Conservation (phyloP, 352 stramenopile genomes). For the Globisporangium irregulare region DNA sequence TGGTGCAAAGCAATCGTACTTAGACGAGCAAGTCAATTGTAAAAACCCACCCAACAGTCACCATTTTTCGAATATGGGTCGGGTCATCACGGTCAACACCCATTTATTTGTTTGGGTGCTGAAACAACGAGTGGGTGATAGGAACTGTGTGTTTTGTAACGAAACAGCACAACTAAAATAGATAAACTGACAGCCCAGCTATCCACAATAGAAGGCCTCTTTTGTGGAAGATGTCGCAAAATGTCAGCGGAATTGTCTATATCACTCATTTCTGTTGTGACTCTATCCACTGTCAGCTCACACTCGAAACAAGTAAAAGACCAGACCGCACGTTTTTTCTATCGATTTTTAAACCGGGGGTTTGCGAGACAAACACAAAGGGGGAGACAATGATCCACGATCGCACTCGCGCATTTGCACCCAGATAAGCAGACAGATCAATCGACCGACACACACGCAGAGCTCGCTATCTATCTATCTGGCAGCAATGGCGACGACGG, state of each 20-base stretch:
- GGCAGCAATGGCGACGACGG: not conserved
- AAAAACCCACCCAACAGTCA: not conserved
- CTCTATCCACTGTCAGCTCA: not conserved
- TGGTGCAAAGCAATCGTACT: constrained; percentile 12
- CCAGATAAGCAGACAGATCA: not conserved
- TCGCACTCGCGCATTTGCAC: not conserved
- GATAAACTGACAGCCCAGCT: no score
- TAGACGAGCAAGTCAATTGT: not conserved
- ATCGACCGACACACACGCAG: not conserved
- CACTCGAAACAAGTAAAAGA: constrained; percentile 7
- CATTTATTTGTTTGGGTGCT: not conserved
- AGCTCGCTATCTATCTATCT: not conserved
- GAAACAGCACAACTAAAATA: no score
- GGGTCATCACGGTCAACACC: not conserved
- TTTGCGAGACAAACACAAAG: not conserved
- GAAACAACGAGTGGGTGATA: not conserved
- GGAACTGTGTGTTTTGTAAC: not conserved
- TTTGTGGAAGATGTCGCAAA: no score
- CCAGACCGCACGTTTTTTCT: constrained; percentile 4
- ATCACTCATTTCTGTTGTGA: no score
- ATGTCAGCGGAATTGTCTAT: no score
- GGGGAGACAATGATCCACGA: constrained; percentile 3
- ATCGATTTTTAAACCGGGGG: not conserved
- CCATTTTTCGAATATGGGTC: not conserved
- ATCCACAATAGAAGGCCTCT: no score